Conservation (phyloP, 2,329 filamentous ascomycete species). For the Ascochyta clinopodiicola region DNA sequence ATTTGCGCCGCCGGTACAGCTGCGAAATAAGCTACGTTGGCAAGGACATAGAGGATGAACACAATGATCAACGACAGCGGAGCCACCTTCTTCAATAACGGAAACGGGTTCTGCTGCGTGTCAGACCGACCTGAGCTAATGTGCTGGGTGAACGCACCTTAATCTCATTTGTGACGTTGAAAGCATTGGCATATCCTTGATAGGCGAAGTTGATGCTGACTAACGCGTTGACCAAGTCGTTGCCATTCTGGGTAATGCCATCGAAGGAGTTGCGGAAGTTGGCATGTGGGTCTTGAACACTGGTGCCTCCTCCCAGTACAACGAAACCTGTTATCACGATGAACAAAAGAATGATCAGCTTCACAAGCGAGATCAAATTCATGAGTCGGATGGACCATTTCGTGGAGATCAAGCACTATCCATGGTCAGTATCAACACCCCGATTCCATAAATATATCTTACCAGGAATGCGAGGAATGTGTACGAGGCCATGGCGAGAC, state of each 20-base stretch:
- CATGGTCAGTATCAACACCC: neutral
- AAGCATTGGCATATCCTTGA: slow-evolving; percentile 40
- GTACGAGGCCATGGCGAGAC: slow-evolving; percentile 37
- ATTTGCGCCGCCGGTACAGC: slow-evolving; percentile 56
- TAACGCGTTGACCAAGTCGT: slow-evolving; percentile 39
- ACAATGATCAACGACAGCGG: slow-evolving; percentile 60
- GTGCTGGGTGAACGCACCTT: slow-evolving; percentile 20
- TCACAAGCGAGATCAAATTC: slow-evolving; percentile 53
- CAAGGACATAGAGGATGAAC: slow-evolving; percentile 44
- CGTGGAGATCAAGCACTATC: slow-evolving; percentile 32
- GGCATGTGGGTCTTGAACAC: slow-evolving; percentile 30
- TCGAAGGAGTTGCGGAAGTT: slow-evolving; percentile 40
- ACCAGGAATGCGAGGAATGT: slow-evolving; percentile 30
- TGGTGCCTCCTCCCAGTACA: slow-evolving; percentile 37
- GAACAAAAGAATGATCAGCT: slow-evolving; percentile 68
- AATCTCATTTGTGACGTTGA: slow-evolving; percentile 44
- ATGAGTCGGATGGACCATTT: slow-evolving; percentile 37
- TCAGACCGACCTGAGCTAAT: neutral
- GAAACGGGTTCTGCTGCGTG: slow-evolving; percentile 60
- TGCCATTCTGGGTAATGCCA: slow-evolving; percentile 36
- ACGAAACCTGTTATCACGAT: slow-evolving; percentile 41
- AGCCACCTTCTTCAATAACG: slow-evolving; percentile 58
- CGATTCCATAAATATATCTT: neutral
- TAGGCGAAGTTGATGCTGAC: slow-evolving; percentile 45
- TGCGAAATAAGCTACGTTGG: slow-evolving; percentile 37